Percentiles rank a stretch among this genome's conserved stretches.
Conservation (phyloP, 805 yeast species). For the Candida qinlingensis region DNA sequence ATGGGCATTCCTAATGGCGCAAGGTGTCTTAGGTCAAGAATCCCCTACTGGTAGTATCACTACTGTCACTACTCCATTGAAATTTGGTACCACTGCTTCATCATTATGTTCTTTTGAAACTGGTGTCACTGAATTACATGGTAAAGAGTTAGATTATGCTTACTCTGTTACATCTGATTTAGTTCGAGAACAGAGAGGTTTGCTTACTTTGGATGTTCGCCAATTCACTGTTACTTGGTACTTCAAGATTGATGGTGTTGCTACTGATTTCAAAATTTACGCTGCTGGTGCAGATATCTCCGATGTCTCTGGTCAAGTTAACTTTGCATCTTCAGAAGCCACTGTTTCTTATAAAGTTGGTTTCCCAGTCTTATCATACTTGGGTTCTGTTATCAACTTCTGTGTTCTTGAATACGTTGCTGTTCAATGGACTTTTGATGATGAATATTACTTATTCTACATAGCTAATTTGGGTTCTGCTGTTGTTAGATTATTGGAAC, state of each 20-base stretch:
- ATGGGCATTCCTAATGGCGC: constrained; percentile 1
- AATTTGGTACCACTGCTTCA: background rate
- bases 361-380: background rate
- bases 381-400: background rate
- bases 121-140: background rate
- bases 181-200: background rate
- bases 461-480: constrained; percentile 15
- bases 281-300: background rate
- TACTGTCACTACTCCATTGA: background rate
- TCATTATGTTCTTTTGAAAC: background rate
- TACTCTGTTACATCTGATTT: background rate
- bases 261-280: constrained; percentile 7
- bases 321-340: constrained; percentile 15
- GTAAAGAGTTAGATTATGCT: background rate
- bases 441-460: constrained; percentile 12
- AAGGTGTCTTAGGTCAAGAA: constrained; percentile 1
- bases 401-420: constrained; percentile 3
- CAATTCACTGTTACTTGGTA: constrained; percentile 16
- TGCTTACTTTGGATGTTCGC: background rate
- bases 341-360: constrained; percentile 8
- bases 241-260: constrained; percentile 13
- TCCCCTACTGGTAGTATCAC: background rate
- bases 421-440: constrained; percentile 1
- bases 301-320: constrained; percentile 10
- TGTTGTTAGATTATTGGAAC: background rate